Evolutionary conservation across 176 grass and related monocot genomes (phyloP).

Genomic region (Tillandsia fasciculata): DNA sequence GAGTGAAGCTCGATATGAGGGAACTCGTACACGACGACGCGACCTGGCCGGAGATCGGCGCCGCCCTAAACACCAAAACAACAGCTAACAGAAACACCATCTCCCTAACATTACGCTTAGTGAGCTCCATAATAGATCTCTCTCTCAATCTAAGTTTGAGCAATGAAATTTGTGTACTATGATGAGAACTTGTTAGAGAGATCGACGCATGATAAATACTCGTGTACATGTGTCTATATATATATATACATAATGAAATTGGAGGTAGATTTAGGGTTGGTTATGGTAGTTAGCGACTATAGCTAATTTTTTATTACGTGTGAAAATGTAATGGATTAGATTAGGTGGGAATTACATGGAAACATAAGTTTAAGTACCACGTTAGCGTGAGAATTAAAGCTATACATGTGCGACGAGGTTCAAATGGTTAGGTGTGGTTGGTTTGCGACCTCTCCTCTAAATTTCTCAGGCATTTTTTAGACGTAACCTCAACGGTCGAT

Average conservation of each 20-base stretch:
- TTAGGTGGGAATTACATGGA: background rate
- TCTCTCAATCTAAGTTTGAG: background rate
- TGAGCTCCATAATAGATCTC: background rate
- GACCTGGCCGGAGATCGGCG: constrained; percentile 35
- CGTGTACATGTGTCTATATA: background rate
- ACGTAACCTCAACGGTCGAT: background rate
- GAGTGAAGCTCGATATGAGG: constrained; percentile 62
- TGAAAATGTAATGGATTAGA: background rate
- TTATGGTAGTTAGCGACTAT: constrained; percentile 33
- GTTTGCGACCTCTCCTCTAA: background rate
- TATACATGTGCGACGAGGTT: background rate
- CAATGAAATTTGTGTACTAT: background rate
- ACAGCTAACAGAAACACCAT: background rate
- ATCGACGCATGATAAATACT: background rate
- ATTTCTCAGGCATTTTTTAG: background rate
- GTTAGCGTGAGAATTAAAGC: background rate
- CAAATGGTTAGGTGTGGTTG: constrained; percentile 9
- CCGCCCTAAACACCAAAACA: background rate
- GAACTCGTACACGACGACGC: constrained; percentile 46
- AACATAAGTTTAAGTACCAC: background rate
- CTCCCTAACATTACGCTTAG: background rate
- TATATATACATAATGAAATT: constrained; percentile 14
- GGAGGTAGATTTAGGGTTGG: constrained; percentile 29
- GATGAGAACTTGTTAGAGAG: background rate
- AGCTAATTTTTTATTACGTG: constrained; percentile 7